These are phyloP conservation scores for Paralagenidium karlingii DNA, from an alignment of 352 stramenopile species.

Conservation along the genomic window DNA sequence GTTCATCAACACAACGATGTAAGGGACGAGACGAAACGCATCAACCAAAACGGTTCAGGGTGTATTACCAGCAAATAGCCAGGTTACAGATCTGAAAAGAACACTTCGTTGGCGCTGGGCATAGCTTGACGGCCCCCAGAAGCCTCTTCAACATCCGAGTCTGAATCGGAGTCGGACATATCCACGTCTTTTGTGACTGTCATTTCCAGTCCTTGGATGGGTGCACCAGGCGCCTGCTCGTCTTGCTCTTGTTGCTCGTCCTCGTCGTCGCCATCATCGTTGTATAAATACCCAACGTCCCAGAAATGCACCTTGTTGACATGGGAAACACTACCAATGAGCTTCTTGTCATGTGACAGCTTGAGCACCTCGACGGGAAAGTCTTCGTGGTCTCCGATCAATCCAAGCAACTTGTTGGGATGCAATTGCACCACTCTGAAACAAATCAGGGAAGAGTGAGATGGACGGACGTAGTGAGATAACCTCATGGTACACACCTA, in stretches of 20 bases:
- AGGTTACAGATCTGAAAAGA: conserved; percentile 83
- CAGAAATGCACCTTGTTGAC: conserved; percentile 93
- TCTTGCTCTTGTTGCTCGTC: conserved; percentile 40
- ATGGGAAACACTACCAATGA: conserved; percentile 90
- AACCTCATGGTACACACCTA: conserved; percentile 22
- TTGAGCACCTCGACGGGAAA: conserved; percentile 91
- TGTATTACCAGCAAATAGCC: too few species aligned
- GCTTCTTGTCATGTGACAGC: conserved; percentile 75
- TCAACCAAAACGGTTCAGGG: too few species aligned
- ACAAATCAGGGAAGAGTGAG: conserved; percentile 1
- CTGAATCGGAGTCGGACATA: conserved; percentile 57
- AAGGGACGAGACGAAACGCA: too few species aligned
- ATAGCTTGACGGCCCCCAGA: conserved; percentile 31
- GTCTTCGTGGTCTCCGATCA: conserved; percentile 93
- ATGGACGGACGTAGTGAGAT: background rate
- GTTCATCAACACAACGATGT: too few species aligned
- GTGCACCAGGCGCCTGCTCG: conserved; percentile 39
- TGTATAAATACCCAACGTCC: conserved; percentile 89
- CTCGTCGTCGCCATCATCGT: conserved; percentile 77
- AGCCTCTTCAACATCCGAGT: conserved; percentile 32
- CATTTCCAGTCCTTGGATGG: conserved; percentile 12
- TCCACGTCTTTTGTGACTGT: conserved; percentile 64
- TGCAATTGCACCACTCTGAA: conserved; percentile 89
- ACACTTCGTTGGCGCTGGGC: conserved; percentile 59
- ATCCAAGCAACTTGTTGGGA: conserved; percentile 92